These are phyloP conservation scores for Hygrophila difformis DNA, from an alignment of 257 asterid genomes.

Conservation along the genomic window DNA sequence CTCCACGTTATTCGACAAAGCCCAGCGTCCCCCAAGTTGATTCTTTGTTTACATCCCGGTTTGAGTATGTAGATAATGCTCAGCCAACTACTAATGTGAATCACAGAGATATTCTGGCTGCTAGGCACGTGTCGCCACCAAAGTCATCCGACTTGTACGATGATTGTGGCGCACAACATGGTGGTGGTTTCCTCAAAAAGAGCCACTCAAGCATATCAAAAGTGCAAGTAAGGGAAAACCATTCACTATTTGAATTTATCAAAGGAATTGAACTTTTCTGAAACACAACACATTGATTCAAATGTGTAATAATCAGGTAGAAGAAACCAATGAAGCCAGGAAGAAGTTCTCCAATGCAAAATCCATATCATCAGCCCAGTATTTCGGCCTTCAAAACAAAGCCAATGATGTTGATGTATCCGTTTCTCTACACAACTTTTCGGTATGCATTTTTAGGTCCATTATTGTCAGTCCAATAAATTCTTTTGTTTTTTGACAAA, in stretches of 20 bases:
- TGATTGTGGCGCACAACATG: constrained; percentile 45
- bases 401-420: constrained; percentile 35
- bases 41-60: constrained; percentile 57
- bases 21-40: constrained; percentile 33
- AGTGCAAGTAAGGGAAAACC: constrained; percentile 32
- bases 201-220: constrained; percentile 32
- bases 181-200: constrained; percentile 43
- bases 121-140: constrained; percentile 46
- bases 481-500: no score
- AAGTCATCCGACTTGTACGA: constrained; percentile 50
- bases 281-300: background rate
- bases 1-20: constrained; percentile 43
- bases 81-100: constrained; percentile 52
- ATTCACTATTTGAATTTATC: background rate
- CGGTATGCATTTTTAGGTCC: constrained; percentile 29
- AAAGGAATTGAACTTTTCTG: background rate
- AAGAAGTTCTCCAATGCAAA: constrained; percentile 72
- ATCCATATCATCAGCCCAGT: constrained; percentile 72
- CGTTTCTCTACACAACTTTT: constrained; percentile 51
- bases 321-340: constrained; percentile 71
- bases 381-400: constrained; percentile 44
- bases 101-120: constrained; percentile 52
- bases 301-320: constrained; percentile 28
- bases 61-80: constrained; percentile 64
- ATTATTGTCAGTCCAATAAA: background rate